A percentile compares a stretch with the other conserved stretches of the same genome.
Evolutionary conservation across 2,329 filamentous ascomycete genomes (phyloP).

Genomic region (Pestalotiopsis sp.): DNA sequence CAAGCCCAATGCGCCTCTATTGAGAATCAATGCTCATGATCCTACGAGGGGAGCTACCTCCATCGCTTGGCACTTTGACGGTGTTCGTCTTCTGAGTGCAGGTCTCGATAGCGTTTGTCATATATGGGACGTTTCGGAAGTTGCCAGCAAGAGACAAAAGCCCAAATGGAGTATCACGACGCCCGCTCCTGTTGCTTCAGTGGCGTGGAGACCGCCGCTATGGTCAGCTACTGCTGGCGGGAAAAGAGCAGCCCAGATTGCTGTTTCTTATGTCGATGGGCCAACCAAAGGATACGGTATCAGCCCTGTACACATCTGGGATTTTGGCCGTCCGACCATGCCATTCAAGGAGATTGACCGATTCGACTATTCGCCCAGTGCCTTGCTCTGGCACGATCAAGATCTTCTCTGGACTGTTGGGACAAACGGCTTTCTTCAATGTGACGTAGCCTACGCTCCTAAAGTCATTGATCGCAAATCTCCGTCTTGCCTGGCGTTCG

Average conservation of each 20-base stretch:
- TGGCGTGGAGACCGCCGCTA: conserved; percentile 65
- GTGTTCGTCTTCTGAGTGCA: conserved; percentile 65
- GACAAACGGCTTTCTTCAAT: conserved; percentile 66
- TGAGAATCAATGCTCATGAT: conserved; percentile 65
- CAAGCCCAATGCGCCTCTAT: conserved; percentile 52
- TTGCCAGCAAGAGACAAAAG: conserved; percentile 65
- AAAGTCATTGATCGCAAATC: conserved; percentile 65
- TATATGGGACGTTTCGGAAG: conserved; percentile 66
- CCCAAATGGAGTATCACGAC: conserved; percentile 64
- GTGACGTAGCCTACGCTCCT: conserved; percentile 65
- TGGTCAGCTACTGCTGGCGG: conserved; percentile 68
- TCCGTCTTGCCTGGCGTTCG: conserved; percentile 64
- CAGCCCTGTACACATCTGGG: conserved; percentile 67
- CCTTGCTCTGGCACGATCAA: conserved; percentile 65
- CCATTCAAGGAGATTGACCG: conserved; percentile 67
- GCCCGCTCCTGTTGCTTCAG: conserved; percentile 59
- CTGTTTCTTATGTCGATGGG: conserved; percentile 63
- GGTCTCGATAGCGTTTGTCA: conserved; percentile 64
- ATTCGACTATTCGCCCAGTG: conserved; percentile 60
- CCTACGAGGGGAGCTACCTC: conserved; percentile 54
- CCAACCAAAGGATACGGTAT: conserved; percentile 56
- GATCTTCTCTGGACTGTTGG: conserved; percentile 70
- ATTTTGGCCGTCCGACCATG: conserved; percentile 67
- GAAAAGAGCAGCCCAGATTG: conserved; percentile 62
- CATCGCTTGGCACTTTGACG: conserved; percentile 70